These are phyloP conservation scores for Suhomyces taliae DNA, from an alignment of 1,139 yeast genomes.

Conservation along the genomic window DNA sequence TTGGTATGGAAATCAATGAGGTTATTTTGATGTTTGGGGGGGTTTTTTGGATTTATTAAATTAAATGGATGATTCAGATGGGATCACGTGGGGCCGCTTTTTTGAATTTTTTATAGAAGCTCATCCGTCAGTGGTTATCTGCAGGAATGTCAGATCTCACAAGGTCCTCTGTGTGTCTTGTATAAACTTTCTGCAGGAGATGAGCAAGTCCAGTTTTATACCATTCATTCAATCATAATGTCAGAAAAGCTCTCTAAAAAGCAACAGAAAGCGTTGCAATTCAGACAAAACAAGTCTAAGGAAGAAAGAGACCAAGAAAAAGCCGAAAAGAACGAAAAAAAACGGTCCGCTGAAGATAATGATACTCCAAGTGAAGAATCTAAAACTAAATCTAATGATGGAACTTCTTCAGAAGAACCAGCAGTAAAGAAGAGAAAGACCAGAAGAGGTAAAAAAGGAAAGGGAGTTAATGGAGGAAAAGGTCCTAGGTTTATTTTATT, in stretches of 20 bases:
- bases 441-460: slow-evolving; percentile 74
- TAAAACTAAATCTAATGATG: slow-evolving; percentile 7
- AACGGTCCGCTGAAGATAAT: slow-evolving; percentile 12
- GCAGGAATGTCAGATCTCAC: too few species aligned
- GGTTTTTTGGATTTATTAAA: too few species aligned
- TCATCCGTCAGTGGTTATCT: too few species aligned
- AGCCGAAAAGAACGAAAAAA: slow-evolving; percentile 17
- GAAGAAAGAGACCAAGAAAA: slow-evolving; percentile 38
- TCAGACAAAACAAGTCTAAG: slow-evolving; percentile 50
- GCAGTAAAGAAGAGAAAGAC: slow-evolving; percentile 68
- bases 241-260: slow-evolving; percentile 65
- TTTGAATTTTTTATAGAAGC: too few species aligned
- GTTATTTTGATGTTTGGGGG: too few species aligned
- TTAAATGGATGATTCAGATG: too few species aligned
- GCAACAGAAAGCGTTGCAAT: slow-evolving; percentile 75
- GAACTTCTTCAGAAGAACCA: slow-evolving; percentile 23
- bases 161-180: too few species aligned
- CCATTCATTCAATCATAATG: background rate
- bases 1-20: too few species aligned
- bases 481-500: slow-evolving; percentile 80
- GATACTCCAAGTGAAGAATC: slow-evolving; percentile 14
- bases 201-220: too few species aligned
- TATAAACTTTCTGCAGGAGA: too few species aligned
- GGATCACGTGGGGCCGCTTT: too few species aligned
- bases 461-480: slow-evolving; percentile 47